phyloP scores from a whole-genome alignment of 2,329 filamentous ascomycete genomes.

The Aspergillus persii region DNA sequence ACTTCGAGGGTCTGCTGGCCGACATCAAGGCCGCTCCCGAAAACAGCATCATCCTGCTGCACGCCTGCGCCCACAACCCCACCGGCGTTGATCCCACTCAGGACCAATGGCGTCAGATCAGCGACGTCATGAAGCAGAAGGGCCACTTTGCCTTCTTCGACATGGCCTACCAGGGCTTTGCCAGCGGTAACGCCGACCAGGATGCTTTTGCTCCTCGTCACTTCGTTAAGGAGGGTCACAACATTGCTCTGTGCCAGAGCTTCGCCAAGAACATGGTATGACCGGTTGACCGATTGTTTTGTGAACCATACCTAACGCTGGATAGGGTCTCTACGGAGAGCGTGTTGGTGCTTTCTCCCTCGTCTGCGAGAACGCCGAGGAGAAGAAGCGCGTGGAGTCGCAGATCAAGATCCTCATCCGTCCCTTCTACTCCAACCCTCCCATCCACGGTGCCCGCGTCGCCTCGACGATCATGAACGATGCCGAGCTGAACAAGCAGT shows the following conservation, averaged over 20 bases:
- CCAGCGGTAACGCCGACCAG: slow-evolving; percentile 83
- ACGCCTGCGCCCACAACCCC: slow-evolving; percentile 97
- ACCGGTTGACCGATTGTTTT: background rate
- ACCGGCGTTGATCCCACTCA: slow-evolving; percentile 91
- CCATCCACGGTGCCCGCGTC: slow-evolving; percentile 92
- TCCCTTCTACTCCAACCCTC: slow-evolving; percentile 97
- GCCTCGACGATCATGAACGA: slow-evolving; percentile 90
- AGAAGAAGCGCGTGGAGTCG: slow-evolving; percentile 94
- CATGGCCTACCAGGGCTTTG: slow-evolving; percentile 99
- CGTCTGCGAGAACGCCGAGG: slow-evolving; percentile 77
- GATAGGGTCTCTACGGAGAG: slow-evolving; percentile 93
- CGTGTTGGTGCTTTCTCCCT: slow-evolving; percentile 96
- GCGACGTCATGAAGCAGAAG: slow-evolving; percentile 77
- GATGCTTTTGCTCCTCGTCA: slow-evolving; percentile 92
- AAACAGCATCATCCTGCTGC: slow-evolving; percentile 86
- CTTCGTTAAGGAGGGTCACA: slow-evolving; percentile 90
- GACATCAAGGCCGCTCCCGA: slow-evolving; percentile 87
- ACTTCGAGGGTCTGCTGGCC: slow-evolving; percentile 89
- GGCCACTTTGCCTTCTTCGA: slow-evolving; percentile 96
- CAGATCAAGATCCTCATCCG: slow-evolving; percentile 98
- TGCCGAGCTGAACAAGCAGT: slow-evolving; percentile 81
- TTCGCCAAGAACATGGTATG: slow-evolving; percentile 99
- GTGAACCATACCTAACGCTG: background rate
- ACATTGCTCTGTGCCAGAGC: slow-evolving; percentile 82
- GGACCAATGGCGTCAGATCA: slow-evolving; percentile 91